Conservation (phyloP, 2,329 filamentous ascomycete genomes). For the Sclerotinia nivalis region DNA sequence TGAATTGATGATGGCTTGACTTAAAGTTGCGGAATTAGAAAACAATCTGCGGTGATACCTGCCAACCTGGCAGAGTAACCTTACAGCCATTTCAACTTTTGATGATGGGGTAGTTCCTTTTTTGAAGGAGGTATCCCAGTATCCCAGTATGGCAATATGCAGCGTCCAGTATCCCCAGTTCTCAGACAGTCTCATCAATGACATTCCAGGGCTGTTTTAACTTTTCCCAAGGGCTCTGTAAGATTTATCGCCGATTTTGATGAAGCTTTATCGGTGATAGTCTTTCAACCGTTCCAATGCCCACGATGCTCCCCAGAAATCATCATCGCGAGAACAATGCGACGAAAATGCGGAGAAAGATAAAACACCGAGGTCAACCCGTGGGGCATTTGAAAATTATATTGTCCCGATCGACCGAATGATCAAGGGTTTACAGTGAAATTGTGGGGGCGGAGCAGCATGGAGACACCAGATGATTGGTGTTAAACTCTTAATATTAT, state of each 20-base stretch:
- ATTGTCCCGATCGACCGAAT: background rate
- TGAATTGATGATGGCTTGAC: too few relatives aligned
- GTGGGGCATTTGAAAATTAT: background rate
- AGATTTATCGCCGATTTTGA: constrained; percentile 4
- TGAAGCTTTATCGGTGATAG: background rate
- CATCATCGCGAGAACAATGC: constrained; percentile 3
- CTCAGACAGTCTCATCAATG: too few relatives aligned
- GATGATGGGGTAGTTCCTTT: background rate
- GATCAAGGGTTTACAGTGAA: too few relatives aligned
- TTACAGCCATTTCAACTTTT: too few relatives aligned
- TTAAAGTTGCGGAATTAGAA: background rate
- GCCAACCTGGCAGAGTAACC: too few relatives aligned
- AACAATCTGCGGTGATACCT: background rate
- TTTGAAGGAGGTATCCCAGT: too few relatives aligned
- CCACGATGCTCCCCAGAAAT: background rate
- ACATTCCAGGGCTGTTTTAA: background rate
- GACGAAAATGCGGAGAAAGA: background rate
- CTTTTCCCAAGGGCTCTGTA: background rate
- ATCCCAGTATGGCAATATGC: too few relatives aligned
- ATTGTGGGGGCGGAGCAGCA: too few relatives aligned
- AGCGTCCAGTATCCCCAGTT: too few relatives aligned
- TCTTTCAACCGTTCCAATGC: too few relatives aligned
- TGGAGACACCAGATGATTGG: too few relatives aligned
- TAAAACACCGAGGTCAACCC: background rate
- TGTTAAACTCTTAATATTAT: too few relatives aligned